Evolutionary conservation across 2,329 filamentous ascomycete genomes (phyloP).

Genomic region (Penicillium sp.): DNA sequence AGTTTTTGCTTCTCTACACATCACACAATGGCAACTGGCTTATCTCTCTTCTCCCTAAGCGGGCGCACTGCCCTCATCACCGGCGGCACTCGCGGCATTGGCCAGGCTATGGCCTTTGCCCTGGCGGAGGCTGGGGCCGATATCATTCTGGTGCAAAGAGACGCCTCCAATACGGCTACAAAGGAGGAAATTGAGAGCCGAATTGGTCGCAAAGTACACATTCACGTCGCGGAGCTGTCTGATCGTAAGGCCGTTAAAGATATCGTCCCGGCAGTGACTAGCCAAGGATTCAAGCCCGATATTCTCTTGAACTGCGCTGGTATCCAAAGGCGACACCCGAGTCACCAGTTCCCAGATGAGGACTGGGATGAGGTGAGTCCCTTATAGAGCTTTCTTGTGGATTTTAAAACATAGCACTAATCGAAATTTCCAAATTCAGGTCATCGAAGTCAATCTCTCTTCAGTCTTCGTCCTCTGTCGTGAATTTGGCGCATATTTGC

Average conservation of each 20-base stretch:
- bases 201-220: slow-evolving; percentile 41
- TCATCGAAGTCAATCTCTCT: slow-evolving; percentile 83
- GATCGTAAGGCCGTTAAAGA: slow-evolving; percentile 41
- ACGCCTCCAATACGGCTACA: slow-evolving; percentile 49
- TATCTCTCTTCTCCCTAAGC: slow-evolving; percentile 39
- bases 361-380: slow-evolving; percentile 67
- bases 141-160: slow-evolving; percentile 44
- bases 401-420: not conserved
- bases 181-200: slow-evolving; percentile 42
- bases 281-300: slow-evolving; percentile 59
- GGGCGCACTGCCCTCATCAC: slow-evolving; percentile 48
- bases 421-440: slow-evolving; percentile 38
- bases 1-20: not conserved
- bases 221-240: slow-evolving; percentile 46
- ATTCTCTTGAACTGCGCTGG: slow-evolving; percentile 85
- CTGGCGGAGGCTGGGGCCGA: slow-evolving; percentile 50
- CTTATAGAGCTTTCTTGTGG: not conserved
- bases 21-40: slow-evolving; percentile 28
- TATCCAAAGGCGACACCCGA: slow-evolving; percentile 75
- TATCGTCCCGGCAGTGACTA: slow-evolving; percentile 40
- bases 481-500: slow-evolving; percentile 36
- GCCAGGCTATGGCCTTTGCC: slow-evolving; percentile 47
- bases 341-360: slow-evolving; percentile 69
- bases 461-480: slow-evolving; percentile 63
- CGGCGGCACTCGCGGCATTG: slow-evolving; percentile 49